These are phyloP conservation scores for Leccinum sublutescens DNA, from an alignment of 768 basidiomycete genomes.

Conservation along the genomic window DNA sequence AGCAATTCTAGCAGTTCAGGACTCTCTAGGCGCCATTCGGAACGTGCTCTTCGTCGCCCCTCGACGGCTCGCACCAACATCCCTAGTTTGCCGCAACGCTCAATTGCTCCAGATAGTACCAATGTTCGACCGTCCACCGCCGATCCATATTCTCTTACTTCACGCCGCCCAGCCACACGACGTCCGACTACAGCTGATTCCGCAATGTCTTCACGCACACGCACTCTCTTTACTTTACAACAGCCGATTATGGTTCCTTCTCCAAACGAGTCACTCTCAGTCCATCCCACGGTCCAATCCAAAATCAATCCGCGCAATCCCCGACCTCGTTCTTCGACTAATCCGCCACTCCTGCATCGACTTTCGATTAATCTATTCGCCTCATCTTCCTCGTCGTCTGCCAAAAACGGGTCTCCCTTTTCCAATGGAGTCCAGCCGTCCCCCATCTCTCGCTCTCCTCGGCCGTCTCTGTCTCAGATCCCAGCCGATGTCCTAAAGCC, in stretches of 20 bases:
- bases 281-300: slow-evolving; percentile 12
- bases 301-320: slow-evolving; percentile 35
- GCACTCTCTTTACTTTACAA: slow-evolving; percentile 28
- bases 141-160: slow-evolving; percentile 12
- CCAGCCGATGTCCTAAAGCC: slow-evolving; percentile 51
- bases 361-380: slow-evolving; percentile 66
- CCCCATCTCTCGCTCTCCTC: slow-evolving; percentile 40
- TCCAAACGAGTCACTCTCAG: slow-evolving; percentile 4
- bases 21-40: slow-evolving; percentile 48
- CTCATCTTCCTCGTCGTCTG: slow-evolving; percentile 38
- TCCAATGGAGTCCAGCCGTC: slow-evolving; percentile 18
- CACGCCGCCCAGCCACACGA: slow-evolving; percentile 19
- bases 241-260: slow-evolving; percentile 16
- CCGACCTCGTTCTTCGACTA: slow-evolving; percentile 53
- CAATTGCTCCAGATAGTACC: slow-evolving; percentile 4
- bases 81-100: slow-evolving; percentile 14
- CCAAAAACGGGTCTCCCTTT: slow-evolving; percentile 13
- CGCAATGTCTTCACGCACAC: slow-evolving; percentile 30
- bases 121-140: slow-evolving; percentile 19
- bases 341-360: slow-evolving; percentile 68
- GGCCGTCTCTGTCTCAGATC: slow-evolving; percentile 44
- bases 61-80: slow-evolving; percentile 7
- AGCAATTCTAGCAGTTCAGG: slow-evolving; percentile 24
- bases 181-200: slow-evolving; percentile 48
- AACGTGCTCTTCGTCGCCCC: slow-evolving; percentile 20